Base-by-base conservation (phyloP, 2,329 filamentous ascomycete species). In the Colletotrichum phormii region DNA sequence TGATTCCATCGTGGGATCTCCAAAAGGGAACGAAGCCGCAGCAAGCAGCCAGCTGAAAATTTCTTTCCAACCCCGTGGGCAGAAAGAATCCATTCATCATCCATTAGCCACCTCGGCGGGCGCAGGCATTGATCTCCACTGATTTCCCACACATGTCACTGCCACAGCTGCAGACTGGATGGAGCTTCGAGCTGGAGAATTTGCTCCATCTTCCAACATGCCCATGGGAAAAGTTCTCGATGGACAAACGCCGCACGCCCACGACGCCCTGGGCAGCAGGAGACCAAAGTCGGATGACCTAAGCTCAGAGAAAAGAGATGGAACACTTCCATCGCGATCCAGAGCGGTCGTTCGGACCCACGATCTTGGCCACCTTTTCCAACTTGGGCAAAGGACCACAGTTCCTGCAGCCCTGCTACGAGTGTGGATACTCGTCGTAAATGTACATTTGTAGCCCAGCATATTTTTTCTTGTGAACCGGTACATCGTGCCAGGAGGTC, bases 381-480 rank as follows among this genome's bases (percentile, higher is more conserved):
- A 6, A 42, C 69, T 22, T 53, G 60, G 70, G 66, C 26, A 72
- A 70, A 49, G 70, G 18, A 57, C 70, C 70, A 70, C 70, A 70
- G 60, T 72, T 72, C 66, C 70, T 72, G 70, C 70, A 72, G 66
- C 70, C 70, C 66, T 72, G 70, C 65, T 64, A 61, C 66, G 26
- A 18, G 18, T 66, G 54, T 55, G 62, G 42, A 3, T 6, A 24
- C 6, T 15, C 18, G 26, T 33, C 33, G 37, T 63, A 5, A 22
- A 51, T 62, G 55, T 11, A 29, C 54, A 35, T 31, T 29, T 35
- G 35, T 57, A 42, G 26, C 60, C 42, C 15, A 49, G 42, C 42
- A 49, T 49, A n/a, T 9, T n/a, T n/a, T 49, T 49, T 49, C 42
- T 49, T 4, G 42, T 49, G 42, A 3, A 49, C 8, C 7, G 42